These are phyloP conservation scores for Sporothrix variecibatus DNA, from an alignment of 2,329 filamentous ascomycete genomes.

Conservation along the genomic window DNA sequence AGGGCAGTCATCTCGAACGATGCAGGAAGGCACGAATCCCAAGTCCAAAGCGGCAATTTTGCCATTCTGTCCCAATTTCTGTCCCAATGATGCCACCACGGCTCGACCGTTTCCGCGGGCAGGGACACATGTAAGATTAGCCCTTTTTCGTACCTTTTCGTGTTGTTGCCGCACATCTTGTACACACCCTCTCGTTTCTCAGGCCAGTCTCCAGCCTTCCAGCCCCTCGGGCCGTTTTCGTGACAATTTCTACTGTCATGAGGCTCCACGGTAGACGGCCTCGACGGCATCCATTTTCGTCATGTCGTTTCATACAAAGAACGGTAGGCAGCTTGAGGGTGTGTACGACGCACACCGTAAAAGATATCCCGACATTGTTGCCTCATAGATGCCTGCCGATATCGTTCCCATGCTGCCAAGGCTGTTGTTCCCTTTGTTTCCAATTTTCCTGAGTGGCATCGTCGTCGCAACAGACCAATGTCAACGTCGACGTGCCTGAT, in stretches of 20 bases:
- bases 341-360: not conserved
- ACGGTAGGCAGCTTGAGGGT: not conserved
- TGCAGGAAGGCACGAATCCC: not conserved
- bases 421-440: not conserved
- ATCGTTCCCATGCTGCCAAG: slow-evolving; percentile 1
- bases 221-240: not conserved
- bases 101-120: not conserved
- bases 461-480: not conserved
- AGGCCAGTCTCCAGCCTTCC: not conserved
- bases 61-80: not conserved
- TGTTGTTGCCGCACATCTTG: not conserved
- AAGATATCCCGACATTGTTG: not conserved
- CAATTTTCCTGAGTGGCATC: not conserved
- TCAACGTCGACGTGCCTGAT: not conserved
- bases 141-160: not conserved
- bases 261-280: not conserved
- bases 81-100: not conserved
- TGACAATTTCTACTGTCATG: not conserved
- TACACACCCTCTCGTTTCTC: not conserved
- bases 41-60: not conserved
- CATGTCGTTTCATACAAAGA: not conserved
- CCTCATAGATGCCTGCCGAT: not conserved
- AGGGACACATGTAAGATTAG: not conserved
- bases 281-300: not conserved
- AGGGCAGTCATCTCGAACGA: not conserved